A percentile compares a stretch with the other conserved stretches of the same genome.
These are phyloP conservation scores for Trichocladium uniseriatum DNA, from an alignment of 495 filamentous ascomycete species.

Conservation along the genomic window DNA sequence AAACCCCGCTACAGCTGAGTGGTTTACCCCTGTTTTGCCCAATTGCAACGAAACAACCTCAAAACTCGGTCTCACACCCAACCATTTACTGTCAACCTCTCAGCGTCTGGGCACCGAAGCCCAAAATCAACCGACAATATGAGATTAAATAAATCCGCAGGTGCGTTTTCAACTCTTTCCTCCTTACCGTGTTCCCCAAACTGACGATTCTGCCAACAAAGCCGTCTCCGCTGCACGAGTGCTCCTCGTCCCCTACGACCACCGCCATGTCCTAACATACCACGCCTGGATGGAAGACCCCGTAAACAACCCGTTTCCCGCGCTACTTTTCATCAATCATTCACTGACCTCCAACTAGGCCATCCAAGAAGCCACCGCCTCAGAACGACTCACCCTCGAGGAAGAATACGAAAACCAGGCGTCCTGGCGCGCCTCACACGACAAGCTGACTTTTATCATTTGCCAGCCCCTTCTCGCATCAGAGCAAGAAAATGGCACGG, in stretches of 20 bases:
- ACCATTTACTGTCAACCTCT: not conserved
- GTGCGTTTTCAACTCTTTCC: slow-evolving; percentile 19
- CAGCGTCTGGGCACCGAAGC: not conserved
- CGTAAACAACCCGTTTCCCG: slow-evolving; percentile 34
- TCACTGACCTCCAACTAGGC: slow-evolving; percentile 37
- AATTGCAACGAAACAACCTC: not conserved
- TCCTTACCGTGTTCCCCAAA: not conserved
- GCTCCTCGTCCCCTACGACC: slow-evolving; percentile 76
- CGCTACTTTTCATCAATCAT: not conserved
- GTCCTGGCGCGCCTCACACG: slow-evolving; percentile 65
- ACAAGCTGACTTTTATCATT: slow-evolving; percentile 67
- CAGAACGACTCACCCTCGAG: slow-evolving; percentile 63
- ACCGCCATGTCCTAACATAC: slow-evolving; percentile 70
- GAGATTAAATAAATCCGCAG: slow-evolving; percentile 37
- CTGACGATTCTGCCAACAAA: slow-evolving; percentile 22
- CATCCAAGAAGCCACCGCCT: slow-evolving; percentile 75
- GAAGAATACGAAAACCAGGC: slow-evolving; percentile 82
- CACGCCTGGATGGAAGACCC: slow-evolving; percentile 88
- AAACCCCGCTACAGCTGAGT: not conserved
- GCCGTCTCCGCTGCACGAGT: slow-evolving; percentile 56
- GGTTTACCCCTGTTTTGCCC: not conserved
- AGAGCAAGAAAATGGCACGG: not conserved
- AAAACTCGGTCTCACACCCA: not conserved
- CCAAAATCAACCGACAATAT: slow-evolving; percentile 5
- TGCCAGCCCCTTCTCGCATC: slow-evolving; percentile 35